These are phyloP conservation scores for Cicer yamashitae DNA, from an alignment of 306 rosid genomes.

Conservation along the genomic window DNA sequence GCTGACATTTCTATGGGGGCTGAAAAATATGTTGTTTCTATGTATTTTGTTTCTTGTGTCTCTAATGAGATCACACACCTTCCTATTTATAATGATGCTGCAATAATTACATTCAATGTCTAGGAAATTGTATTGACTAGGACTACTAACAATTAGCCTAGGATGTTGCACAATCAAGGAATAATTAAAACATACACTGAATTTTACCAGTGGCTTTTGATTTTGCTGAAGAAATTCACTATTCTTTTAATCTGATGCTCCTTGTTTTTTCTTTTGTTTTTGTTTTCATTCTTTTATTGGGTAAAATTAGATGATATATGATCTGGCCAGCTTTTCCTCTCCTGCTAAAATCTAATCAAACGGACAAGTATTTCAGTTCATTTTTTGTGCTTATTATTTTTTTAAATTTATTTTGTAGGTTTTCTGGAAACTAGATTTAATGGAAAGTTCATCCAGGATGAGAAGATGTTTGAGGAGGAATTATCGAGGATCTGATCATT, in stretches of 20 bases:
- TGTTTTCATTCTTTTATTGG: constrained; percentile 1
- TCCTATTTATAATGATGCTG: no score
- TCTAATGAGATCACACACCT: no score
- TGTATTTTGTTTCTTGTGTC: no score
- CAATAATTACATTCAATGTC: no score
- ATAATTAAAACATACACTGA: no score
- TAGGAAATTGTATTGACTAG: no score
- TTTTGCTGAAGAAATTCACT: constrained; percentile 44
- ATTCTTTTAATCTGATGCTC: constrained; percentile 21
- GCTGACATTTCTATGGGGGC: constrained; percentile 8
- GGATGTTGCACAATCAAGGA: no score
- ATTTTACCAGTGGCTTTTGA: not conserved
- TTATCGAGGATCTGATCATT: constrained; percentile 86
- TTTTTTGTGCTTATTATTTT: constrained; percentile 35
- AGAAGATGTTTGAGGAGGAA: constrained; percentile 84
- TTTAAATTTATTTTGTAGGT: constrained; percentile 56
- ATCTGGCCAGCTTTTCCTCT: constrained; percentile 19
- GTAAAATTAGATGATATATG: constrained; percentile 25
- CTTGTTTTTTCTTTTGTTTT: constrained; percentile 27
- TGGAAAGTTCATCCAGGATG: constrained; percentile 97
- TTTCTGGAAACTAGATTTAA: constrained; percentile 94
- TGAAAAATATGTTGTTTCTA: no score
- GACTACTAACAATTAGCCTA: no score
- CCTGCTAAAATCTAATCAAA: constrained; percentile 35
- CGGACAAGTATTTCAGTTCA: not conserved